phyloP scores from a whole-genome alignment of 2,329 filamentous ascomycete genomes.

The Dactylella cylindrospora region DNA sequence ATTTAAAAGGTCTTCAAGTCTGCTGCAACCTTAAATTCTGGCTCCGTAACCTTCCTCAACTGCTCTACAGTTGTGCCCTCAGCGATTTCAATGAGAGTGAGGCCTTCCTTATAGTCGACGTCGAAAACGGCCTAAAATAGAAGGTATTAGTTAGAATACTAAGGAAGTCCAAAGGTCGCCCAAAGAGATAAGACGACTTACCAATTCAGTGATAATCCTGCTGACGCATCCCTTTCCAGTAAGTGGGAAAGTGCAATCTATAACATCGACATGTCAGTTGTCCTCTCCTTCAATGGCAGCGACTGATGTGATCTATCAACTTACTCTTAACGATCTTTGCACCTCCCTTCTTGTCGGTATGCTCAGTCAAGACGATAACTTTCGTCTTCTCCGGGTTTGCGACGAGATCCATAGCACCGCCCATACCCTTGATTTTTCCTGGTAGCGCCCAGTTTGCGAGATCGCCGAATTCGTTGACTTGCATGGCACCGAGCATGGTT shows the following conservation, averaged over 20 bases:
- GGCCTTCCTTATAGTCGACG: conserved; percentile 64
- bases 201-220: conserved; percentile 71
- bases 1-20: conserved; percentile 59
- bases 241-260: conserved; percentile 63
- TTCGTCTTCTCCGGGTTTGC: conserved; percentile 71
- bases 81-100: conserved; percentile 71
- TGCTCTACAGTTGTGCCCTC: conserved; percentile 69
- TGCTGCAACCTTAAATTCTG: conserved; percentile 65
- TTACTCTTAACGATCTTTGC: conserved; percentile 64
- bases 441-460: conserved; percentile 90
- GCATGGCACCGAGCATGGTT: conserved; percentile 77
- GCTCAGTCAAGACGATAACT: conserved; percentile 71
- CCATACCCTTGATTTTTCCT: conserved; percentile 87
- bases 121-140: conserved; percentile 66
- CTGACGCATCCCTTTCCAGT: conserved; percentile 69
- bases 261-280: conserved; percentile 3
- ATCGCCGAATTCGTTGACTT: conserved; percentile 76
- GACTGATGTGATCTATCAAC: not conserved
- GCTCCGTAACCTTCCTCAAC: conserved; percentile 69
- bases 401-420: conserved; percentile 73
- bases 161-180: conserved; percentile 1
- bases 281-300: not conserved
- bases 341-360: conserved; percentile 68
- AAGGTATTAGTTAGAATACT: conserved; percentile 10
- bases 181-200: conserved; percentile 55